A percentile compares a stretch with the other conserved stretches of the same genome.
Evolutionary conservation across 805 yeast genomes (phyloP).

Genomic region (Nakazawaea anatomiae): DNA sequence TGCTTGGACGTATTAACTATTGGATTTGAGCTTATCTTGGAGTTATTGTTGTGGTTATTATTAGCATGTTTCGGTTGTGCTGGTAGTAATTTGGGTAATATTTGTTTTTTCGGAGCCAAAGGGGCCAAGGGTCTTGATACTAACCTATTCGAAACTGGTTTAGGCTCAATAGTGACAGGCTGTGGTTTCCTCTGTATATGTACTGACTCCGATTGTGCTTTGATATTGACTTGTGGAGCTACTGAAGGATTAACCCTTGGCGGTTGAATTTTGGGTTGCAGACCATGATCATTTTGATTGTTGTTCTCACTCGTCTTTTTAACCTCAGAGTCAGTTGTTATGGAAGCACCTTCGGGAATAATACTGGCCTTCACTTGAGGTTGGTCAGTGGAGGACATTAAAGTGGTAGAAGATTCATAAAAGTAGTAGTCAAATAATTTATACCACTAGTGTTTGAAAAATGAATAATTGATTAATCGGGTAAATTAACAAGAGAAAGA

Average conservation of each 20-base stretch:
- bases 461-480: background rate
- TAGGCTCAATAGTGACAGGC: background rate
- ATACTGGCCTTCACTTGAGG: background rate
- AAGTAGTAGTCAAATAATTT: background rate
- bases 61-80: constrained; percentile 3
- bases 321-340: background rate
- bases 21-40: background rate
- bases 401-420: background rate
- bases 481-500: background rate
- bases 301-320: background rate
- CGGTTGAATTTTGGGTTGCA: background rate
- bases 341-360: background rate
- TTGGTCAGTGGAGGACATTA: background rate
- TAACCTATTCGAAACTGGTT: background rate
- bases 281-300: background rate
- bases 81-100: constrained; percentile 19
- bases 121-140: constrained; percentile 3
- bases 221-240: background rate
- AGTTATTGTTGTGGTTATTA: constrained; percentile 14
- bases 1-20: constrained; percentile 27
- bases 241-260: background rate
- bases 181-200: background rate
- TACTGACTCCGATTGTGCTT: background rate
- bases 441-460: background rate
- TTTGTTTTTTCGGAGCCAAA: constrained; percentile 9